Evolutionary conservation across 306 rosid species (phyloP).

Genomic region (Trichosanthes cucumerina): DNA sequence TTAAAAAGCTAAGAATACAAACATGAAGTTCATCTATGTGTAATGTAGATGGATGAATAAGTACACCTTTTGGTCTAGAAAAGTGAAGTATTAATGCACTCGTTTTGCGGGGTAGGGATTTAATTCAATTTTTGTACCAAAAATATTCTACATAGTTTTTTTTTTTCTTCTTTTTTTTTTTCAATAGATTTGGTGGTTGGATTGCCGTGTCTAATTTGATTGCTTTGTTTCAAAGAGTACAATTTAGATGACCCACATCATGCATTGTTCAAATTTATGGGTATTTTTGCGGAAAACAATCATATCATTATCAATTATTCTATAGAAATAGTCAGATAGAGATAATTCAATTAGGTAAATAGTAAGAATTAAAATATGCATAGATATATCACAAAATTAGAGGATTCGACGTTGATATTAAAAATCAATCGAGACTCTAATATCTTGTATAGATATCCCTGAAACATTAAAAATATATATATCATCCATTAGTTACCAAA

Average conservation of each 20-base stretch:
- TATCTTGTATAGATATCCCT: too few species aligned
- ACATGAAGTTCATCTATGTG: not conserved
- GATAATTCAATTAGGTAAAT: not conserved
- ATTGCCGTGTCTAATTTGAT: slow-evolving; percentile 6
- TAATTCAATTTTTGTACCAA: not conserved
- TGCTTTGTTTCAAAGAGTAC: not conserved
- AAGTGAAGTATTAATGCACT: not conserved
- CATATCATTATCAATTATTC: not conserved
- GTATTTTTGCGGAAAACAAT: not conserved
- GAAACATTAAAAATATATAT: too few species aligned
- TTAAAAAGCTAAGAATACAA: not conserved
- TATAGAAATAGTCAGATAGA: too few species aligned
- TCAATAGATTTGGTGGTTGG: slow-evolving; percentile 7
- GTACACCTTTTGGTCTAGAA: not conserved
- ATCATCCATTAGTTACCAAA: too few species aligned
- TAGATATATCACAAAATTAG: not conserved
- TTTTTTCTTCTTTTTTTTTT: not conserved
- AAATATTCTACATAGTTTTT: not conserved
- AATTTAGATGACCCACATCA: slow-evolving; percentile 1
- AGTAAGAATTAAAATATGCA: not conserved
- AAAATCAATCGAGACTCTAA: too few species aligned
- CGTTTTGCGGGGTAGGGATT: slow-evolving; percentile 2
- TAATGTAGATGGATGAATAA: not conserved
- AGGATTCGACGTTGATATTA: too few species aligned
- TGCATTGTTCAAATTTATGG: not conserved